A percentile compares a stretch with the other conserved stretches of the same genome.
Conservation (phyloP, 2,329 filamentous ascomycete species). For the Ceratocystis variospora region DNA sequence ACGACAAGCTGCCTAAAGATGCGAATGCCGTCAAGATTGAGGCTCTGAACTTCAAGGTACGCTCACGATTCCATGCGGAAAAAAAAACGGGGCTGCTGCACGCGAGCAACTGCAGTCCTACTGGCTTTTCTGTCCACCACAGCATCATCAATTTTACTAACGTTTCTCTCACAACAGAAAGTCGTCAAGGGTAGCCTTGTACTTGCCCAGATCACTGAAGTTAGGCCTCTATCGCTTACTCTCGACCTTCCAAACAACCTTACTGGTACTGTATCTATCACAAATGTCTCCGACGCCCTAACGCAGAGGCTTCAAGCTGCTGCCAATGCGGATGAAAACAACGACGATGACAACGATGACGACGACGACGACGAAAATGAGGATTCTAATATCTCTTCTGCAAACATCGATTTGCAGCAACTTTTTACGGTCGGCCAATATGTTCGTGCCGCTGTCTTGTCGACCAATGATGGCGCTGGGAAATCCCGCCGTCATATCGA, state of each 20-base stretch:
- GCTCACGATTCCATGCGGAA: conserved; percentile 19
- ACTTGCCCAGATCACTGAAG: conserved; percentile 70
- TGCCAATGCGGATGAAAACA: conserved; percentile 37
- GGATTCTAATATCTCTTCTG: conserved; percentile 41
- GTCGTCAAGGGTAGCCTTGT: conserved; percentile 75
- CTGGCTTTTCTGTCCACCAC: not conserved
- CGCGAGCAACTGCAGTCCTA: not conserved
- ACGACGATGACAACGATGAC: conserved; percentile 42
- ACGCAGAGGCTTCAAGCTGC: conserved; percentile 62
- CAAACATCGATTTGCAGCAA: conserved; percentile 44
- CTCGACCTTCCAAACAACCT: conserved; percentile 87
- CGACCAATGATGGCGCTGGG: conserved; percentile 44
- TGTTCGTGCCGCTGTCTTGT: conserved; percentile 67
- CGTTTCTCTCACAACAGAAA: conserved; percentile 38
- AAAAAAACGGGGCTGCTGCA: not conserved
- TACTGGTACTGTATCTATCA: conserved; percentile 75
- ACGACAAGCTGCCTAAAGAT: conserved; percentile 31
- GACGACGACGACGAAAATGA: conserved; percentile 41
- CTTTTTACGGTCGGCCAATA: conserved; percentile 80
- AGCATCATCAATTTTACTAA: not conserved
- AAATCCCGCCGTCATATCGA: conserved; percentile 73
- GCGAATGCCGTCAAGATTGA: conserved; percentile 59
- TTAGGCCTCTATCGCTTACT: conserved; percentile 65
- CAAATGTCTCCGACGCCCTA: conserved; percentile 72
- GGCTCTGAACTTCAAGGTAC: conserved; percentile 76